Evolutionary conservation across 768 basidiomycete genomes (phyloP), one percentile per base, ranked within the genome.

Genomic region (Lepiota venenata): DNA sequence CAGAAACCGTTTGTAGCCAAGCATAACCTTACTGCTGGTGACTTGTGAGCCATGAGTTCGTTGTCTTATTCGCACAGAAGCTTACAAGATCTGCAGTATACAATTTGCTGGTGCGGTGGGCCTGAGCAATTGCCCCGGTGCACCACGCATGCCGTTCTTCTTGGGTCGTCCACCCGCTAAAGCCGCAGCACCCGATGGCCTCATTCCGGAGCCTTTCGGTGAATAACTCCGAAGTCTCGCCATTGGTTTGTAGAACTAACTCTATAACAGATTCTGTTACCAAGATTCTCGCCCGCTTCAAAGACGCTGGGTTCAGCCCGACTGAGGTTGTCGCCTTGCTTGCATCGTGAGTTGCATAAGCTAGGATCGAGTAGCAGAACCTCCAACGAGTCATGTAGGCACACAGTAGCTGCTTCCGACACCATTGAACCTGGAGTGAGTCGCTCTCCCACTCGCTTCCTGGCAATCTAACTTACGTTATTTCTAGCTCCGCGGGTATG

Each of bases 41-140:
- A 81, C 64, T 74, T 81, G 77, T 79, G 54, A 50, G 72, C 64
- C 22, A n/a, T 25, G 14, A 10, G 1, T 4, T 46, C 16, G 11
- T 50, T 43, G 29, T 14, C 18, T 4, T 41, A 6, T 12, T 47
- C 20, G 25, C n/a, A 20, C 25, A 16, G 41, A 29, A 3, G 54
- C 38, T 16, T 22, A 14, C 11, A 15, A 15, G n/a, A 12, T 27
- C 1, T 22, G 14, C 50, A 74, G 72, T 61, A 74, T 81, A 44
- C 73, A 77, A 55, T 74, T 79, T 55, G 77, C 78, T n/a, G 74
- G 66, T 10, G 75, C 77, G 2, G 71, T 76, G 35, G 73, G 71
- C 46, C 63, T 73, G 12, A 60, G 63, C 37, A 77, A 75, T 49
- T 78, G 77, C 55, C 67, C 70, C 2, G 76, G 76, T 58, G 73